Percentiles rank a stretch among this genome's conserved stretches.
phyloP scores from a whole-genome alignment of 2,329 filamentous ascomycete species.

The Scytalidium lignicola region DNA sequence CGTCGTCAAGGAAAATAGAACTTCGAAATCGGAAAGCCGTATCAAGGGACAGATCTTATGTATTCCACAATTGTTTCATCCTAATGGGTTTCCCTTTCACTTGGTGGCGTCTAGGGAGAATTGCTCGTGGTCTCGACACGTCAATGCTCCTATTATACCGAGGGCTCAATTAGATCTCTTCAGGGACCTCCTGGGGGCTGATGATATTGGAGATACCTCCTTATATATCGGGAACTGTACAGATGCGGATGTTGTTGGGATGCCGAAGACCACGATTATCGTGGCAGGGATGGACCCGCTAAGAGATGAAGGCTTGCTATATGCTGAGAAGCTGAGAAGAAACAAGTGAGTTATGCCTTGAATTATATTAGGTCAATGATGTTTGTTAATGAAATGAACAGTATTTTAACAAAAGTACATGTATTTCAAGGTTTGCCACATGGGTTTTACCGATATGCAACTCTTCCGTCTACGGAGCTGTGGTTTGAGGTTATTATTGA shows the following conservation, averaged over 20 bases:
- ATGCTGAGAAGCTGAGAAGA: conserved; percentile 36
- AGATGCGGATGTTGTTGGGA: conserved; percentile 33
- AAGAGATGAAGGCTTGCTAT: conserved; percentile 43
- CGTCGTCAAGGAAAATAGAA: conserved; percentile 33
- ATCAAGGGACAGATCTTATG: conserved; percentile 47
- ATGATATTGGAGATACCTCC: background rate
- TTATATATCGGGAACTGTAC: background rate
- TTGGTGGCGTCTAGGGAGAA: background rate
- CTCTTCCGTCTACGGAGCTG: background rate
- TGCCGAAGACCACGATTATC: conserved; percentile 40
- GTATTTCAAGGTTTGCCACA: conserved; percentile 50
- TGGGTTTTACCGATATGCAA: conserved; percentile 3
- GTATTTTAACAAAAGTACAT: conserved; percentile 42
- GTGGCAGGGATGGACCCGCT: conserved; percentile 42
- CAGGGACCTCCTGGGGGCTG: background rate
- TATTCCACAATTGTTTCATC: conserved; percentile 40
- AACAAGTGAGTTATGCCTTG: conserved; percentile 35
- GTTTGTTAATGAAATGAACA: conserved; percentile 13
- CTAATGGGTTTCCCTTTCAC: conserved; percentile 5
- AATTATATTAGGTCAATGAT: background rate
- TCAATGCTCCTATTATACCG: background rate
- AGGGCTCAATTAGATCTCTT: background rate
- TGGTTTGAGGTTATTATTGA: background rate
- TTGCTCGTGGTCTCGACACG: background rate
- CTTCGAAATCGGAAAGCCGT: conserved; percentile 17